Evolutionary conservation across 495 filamentous ascomycete genomes (phyloP).

Genomic region (Pyrenopolyporus hunteri): DNA sequence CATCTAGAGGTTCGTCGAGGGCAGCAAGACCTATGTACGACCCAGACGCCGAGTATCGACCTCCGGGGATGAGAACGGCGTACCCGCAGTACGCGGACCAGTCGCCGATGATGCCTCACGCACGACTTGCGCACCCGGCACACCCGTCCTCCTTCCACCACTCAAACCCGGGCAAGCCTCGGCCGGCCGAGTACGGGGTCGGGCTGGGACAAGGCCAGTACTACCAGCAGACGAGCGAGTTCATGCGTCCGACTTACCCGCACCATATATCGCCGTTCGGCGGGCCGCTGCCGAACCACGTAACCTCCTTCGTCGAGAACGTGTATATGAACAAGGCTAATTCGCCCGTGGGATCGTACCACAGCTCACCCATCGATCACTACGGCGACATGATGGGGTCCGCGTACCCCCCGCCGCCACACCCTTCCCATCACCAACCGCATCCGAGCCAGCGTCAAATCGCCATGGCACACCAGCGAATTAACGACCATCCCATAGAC

Average conservation of each 20-base stretch:
- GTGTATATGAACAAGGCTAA: constrained; percentile 49
- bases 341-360: constrained; percentile 48
- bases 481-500: constrained; percentile 31
- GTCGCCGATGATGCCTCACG: constrained; percentile 42
- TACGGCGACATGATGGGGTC: constrained; percentile 33
- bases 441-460: constrained; percentile 15
- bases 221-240: constrained; percentile 58
- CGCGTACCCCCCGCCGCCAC: constrained; percentile 33
- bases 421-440: no score
- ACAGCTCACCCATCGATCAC: constrained; percentile 42
- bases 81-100: constrained; percentile 40
- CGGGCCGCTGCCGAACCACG: constrained; percentile 3
- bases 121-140: constrained; percentile 40
- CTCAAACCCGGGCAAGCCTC: constrained; percentile 65
- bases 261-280: constrained; percentile 21
- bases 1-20: constrained; percentile 41
- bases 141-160: constrained; percentile 65
- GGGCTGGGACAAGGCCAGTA: constrained; percentile 62
- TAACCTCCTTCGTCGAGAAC: constrained; percentile 40
- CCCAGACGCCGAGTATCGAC: constrained; percentile 45
- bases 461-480: constrained; percentile 21
- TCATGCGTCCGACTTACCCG: constrained; percentile 24
- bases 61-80: constrained; percentile 30
- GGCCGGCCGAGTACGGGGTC: constrained; percentile 61
- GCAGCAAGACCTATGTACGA: constrained; percentile 43